Evolutionary conservation across 768 basidiomycete genomes (phyloP).

Genomic region (Suillus subalutaceus): DNA sequence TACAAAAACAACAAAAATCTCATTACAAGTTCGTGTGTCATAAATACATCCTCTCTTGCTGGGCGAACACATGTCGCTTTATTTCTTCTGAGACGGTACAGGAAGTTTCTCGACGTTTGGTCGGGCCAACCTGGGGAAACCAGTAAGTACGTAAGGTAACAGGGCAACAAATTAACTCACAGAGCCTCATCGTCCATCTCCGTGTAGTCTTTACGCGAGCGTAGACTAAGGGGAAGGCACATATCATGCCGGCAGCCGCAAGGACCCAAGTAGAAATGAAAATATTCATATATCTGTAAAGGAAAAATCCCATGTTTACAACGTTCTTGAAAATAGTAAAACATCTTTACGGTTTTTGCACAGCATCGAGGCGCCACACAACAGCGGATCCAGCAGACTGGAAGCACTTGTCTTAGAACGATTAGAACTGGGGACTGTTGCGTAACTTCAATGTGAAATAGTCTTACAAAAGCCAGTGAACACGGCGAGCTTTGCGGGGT

Average conservation of each 20-base stretch:
- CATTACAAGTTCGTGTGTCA: conserved; percentile 5
- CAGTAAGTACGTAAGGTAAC: background rate
- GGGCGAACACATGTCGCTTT: background rate
- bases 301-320: conserved; percentile 16
- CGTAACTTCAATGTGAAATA: conserved; percentile 10
- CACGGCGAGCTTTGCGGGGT: conserved; percentile 77
- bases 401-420: conserved; percentile 59
- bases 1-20: conserved; percentile 2
- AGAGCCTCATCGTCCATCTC: conserved; percentile 54
- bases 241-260: conserved; percentile 60
- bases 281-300: conserved; percentile 57
- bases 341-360: conserved; percentile 61
- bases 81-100: background rate
- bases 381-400: conserved; percentile 72
- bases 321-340: background rate
- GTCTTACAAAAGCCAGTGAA: conserved; percentile 79
- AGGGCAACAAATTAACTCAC: conserved; percentile 37
- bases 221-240: conserved; percentile 68
- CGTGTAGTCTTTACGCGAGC: conserved; percentile 59
- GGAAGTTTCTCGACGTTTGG: conserved; percentile 4
- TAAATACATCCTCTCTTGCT: conserved; percentile 20
- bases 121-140: background rate
- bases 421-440: background rate
- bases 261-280: conserved; percentile 71
- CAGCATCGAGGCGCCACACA: conserved; percentile 66